Evolutionary conservation across 169 alveolate genomes (phyloP), one percentile per base, ranked within the genome.

Genomic region (Plasmodium gonderi): DNA sequence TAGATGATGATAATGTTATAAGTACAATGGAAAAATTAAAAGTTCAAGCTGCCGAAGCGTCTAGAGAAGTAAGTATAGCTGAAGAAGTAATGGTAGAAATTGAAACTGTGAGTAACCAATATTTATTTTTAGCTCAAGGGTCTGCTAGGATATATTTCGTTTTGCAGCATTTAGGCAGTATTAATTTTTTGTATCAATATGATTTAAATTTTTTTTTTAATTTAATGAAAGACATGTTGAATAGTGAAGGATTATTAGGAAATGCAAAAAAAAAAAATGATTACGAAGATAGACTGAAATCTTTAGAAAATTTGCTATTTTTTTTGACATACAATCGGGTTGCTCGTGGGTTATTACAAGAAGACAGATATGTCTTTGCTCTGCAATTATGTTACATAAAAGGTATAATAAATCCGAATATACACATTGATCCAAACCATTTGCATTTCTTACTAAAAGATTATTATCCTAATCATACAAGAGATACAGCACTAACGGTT

Each of bases 81-180:
- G 99, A 98, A 64, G 97, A 95, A 17, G 97, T 98, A 45, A 98
- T 98, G 99, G 97, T 95, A 49, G 99, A 98, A 80, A 98, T 98
- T 29, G 97, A 97, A 85, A 83, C 95, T 40, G 98, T 98, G 23
- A 96, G 98, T 85, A 92, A 95, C 44, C 94, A 97, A 89, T 97
- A 98, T 85, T 45, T 95, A 20, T 98, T 98, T 3, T 93, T 98
- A 69, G 98, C 99, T 1, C 95, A 91, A 69, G 97, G 98, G 64
- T 95, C 99, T 14, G 97, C 99, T 11, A 94, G 98, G 69, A 97
- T 97, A 17, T 98, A 95, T 91, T 96, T 95, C 85, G 82, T 96
- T 17, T 85, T 97, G n/a, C 95, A 95, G 79, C 95, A 97, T 90
- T 95, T 98, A 83, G 97, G 98, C 23, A 83, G 95, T 26, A 96